phyloP scores from a whole-genome alignment of 192 early-diverging fungal species.

The Gigaspora rosea region DNA sequence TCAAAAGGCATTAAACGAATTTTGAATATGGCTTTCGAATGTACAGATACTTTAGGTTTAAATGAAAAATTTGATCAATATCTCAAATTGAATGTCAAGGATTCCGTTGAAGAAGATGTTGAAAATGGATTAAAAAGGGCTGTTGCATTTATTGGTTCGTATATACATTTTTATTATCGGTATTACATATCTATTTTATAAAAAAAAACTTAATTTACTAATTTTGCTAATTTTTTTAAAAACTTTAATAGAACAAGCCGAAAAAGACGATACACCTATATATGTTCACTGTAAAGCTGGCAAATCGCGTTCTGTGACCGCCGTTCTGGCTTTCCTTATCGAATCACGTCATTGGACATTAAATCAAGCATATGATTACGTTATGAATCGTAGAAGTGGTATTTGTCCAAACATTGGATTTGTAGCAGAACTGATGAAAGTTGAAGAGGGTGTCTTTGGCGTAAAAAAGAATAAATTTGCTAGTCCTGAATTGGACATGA shows the following conservation, averaged over 20 bases:
- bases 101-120: constrained; percentile 69
- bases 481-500: not conserved
- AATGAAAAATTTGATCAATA: constrained; percentile 46
- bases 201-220: not conserved
- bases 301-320: constrained; percentile 72
- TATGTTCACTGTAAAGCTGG: constrained; percentile 84
- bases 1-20: constrained; percentile 64
- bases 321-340: constrained; percentile 71
- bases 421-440: constrained; percentile 64
- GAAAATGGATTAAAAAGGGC: constrained; percentile 59
- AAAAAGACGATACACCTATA: constrained; percentile 46
- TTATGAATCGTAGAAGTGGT: constrained; percentile 61
- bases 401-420: constrained; percentile 81
- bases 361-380: constrained; percentile 65
- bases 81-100: constrained; percentile 56
- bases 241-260: constrained; percentile 35
- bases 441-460: constrained; percentile 65
- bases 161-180: not conserved
- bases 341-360: constrained; percentile 61
- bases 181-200: not conserved
- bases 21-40: constrained; percentile 80
- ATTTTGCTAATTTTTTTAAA: not conserved
- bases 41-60: constrained; percentile 51
- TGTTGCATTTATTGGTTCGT: constrained; percentile 68
- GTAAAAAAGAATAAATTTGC: constrained; percentile 30